Evolutionary conservation across 2,329 filamentous ascomycete species (phyloP).

Genomic region (Cladosporium colombiae): DNA sequence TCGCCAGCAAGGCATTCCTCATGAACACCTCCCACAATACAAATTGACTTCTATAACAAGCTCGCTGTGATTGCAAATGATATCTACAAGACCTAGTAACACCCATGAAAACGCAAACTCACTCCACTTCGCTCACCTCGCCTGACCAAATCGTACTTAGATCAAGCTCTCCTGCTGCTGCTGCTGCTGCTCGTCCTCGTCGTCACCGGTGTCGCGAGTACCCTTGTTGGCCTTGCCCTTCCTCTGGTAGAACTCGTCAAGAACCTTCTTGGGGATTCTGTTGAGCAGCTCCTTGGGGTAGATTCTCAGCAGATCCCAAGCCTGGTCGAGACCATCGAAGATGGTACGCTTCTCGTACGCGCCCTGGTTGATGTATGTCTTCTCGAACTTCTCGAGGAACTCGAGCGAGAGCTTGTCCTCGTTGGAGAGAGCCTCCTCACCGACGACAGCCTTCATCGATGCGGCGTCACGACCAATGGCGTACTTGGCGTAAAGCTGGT

Average conservation of each 20-base stretch:
- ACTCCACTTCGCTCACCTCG: background rate
- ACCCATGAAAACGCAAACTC: slow-evolving; percentile 19
- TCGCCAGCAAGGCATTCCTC: background rate
- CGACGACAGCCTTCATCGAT: slow-evolving; percentile 98
- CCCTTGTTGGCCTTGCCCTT: slow-evolving; percentile 43
- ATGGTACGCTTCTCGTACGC: slow-evolving; percentile 90
- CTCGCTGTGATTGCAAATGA: slow-evolving; percentile 21
- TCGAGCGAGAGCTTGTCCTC: slow-evolving; percentile 98
- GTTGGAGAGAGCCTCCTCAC: slow-evolving; percentile 90
- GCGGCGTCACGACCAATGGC: slow-evolving; percentile 98
- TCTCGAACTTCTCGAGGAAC: slow-evolving; percentile 98
- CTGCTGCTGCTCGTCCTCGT: slow-evolving; percentile 26
- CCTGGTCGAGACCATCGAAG: slow-evolving; percentile 90
- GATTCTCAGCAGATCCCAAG: slow-evolving; percentile 94
- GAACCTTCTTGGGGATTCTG: slow-evolving; percentile 62
- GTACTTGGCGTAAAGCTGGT: slow-evolving; percentile 99
- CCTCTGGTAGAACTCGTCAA: slow-evolving; percentile 54
- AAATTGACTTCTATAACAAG: slow-evolving; percentile 16
- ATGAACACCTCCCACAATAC: background rate
- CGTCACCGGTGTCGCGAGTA: slow-evolving; percentile 50
- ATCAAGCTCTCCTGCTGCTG: slow-evolving; percentile 21
- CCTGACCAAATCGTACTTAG: background rate
- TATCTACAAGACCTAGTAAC: slow-evolving; percentile 20
- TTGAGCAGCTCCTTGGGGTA: slow-evolving; percentile 98
- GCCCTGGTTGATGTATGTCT: slow-evolving; percentile 88